These are phyloP conservation scores for Raffaelea albimanens DNA, from an alignment of 2,329 filamentous ascomycete genomes.

Conservation along the genomic window DNA sequence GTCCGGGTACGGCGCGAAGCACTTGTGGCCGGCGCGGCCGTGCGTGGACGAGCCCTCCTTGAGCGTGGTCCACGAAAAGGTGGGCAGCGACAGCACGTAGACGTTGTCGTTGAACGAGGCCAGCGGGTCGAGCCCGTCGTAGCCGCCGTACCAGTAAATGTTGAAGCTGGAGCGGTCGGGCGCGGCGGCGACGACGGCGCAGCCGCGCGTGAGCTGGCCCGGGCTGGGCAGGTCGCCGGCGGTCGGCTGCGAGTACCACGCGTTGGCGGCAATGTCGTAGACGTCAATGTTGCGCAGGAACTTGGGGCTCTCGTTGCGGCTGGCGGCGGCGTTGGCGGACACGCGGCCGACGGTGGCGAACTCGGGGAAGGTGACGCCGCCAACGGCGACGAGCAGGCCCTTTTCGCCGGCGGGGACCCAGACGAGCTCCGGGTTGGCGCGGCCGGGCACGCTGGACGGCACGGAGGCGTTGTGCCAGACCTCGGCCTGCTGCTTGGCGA, in stretches of 20 bases:
- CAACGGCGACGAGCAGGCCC: slow-evolving; percentile 68
- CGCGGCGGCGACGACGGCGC: slow-evolving; percentile 64
- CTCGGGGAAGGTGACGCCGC: slow-evolving; percentile 58
- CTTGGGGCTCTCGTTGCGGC: slow-evolving; percentile 52
- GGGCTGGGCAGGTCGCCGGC: slow-evolving; percentile 53
- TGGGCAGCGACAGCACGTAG: slow-evolving; percentile 72
- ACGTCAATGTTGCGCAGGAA: slow-evolving; percentile 69
- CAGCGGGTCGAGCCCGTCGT: slow-evolving; percentile 37
- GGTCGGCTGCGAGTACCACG: slow-evolving; percentile 67
- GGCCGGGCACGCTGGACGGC: slow-evolving; percentile 35
- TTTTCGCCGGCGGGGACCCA: slow-evolving; percentile 71
- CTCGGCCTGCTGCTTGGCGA: slow-evolving; percentile 38
- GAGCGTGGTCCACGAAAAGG: slow-evolving; percentile 66
- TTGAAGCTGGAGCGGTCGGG: slow-evolving; percentile 67
- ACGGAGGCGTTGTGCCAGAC: slow-evolving; percentile 50
- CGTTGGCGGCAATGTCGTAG: slow-evolving; percentile 63
- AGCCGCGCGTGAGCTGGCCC: slow-evolving; percentile 52
- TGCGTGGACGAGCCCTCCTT: slow-evolving; percentile 33
- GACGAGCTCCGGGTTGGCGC: slow-evolving; percentile 56
- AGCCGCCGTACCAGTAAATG: slow-evolving; percentile 79
- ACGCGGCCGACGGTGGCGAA: slow-evolving; percentile 22
- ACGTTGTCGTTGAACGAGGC: slow-evolving; percentile 52
- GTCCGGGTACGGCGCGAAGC: slow-evolving; percentile 64
- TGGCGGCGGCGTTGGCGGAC: slow-evolving; percentile 26
- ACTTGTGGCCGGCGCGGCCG: slow-evolving; percentile 64